Base-by-base conservation (phyloP, 805 yeast genomes). In the Naumovozyma baii region DNA sequence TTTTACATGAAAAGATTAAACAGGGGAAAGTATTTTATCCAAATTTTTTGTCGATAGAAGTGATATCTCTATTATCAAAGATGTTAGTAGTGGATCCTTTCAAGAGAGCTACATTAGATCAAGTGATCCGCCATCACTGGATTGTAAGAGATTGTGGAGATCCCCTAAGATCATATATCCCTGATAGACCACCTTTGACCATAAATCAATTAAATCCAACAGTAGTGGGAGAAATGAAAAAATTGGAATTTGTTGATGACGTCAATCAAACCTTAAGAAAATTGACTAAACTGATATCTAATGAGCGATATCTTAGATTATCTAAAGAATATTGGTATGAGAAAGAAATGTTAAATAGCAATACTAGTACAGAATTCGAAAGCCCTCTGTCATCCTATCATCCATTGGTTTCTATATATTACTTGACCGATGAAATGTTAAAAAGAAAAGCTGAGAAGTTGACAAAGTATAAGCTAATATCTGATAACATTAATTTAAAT, bases 11-110 rank as follows among this genome's bases (percentile, higher is more conserved):
- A 47, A 87, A 88, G 61, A 92, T 92, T 59, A 92, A 90, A 59
- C 74, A 78, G 47, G 98, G 97, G 31, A 70, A 77, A 44, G 94
- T 92, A 12, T 94, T 84, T 46, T 92, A 90, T 58, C 98, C 98
- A 3, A 70, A 73, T 22, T 77, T 78, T 62, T 63, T 92, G 31
- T 79, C 94, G 4, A 67, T 73, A 30, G 92, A 84, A 47, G 88
- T 94, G 55, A 73, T 80, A 5, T 80, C 87, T 5, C 64, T 92
- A 41, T 64, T 92, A 34, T 74, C 85, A 2, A 72, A 85, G 51
- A 92, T 92, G 95, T 70, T 92, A 39, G 94, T 87, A 22, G 96
- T 92, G 4, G 83, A 86, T 52, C 95, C 96, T 4, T 57, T 66
- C 3, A 76, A 78, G 42, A 76, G 99, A 54, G 94, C 95, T 1